Evolutionary conservation across 2,329 filamentous ascomycete species (phyloP), one percentile per base, ranked within the genome.

Genomic region (Mycosphaerella arachidis): DNA sequence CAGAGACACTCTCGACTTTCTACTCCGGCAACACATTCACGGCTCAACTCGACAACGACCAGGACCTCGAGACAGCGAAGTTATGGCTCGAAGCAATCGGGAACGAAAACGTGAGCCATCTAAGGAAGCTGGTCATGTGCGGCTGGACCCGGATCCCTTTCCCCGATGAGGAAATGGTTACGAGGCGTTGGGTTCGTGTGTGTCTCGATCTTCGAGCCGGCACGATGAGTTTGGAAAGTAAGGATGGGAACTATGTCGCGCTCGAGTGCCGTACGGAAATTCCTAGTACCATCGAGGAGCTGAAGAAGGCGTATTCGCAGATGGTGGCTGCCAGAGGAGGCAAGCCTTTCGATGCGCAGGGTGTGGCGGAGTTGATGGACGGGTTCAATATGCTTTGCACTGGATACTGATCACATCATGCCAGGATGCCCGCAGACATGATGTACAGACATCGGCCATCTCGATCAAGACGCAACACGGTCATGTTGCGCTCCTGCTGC

Each of bases 21-120:
- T 71, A 69, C 59, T 56, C 63, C 12, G 58, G 18, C 45, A 71
- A 69, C 56, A 56, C 58, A 1, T 71, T 71, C 55, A 58, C 62
- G n/a, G 66, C 62, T 9, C 65, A 68, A 37, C 53, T 70, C 24
- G 63, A 65, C 30, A 59, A 63, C 37, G 30, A 27, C 24, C 53
- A 58, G 30, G 64, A 68, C 31, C 60, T 70, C 18, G 57, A 53
- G 2, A 61, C 56, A 12, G 66, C 67, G 2, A 57, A 57, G 20
- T 46, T 48, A 6, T 70, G 67, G 66, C 63, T 70, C 1, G 10
- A 43, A 10, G 58, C 59, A 4, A 66, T 68, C 18, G 66, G 66
- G 6, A 59, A 66, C 43, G 51, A 10, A 6, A 67, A 68, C 53
- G 60, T 67, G 3, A 56, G 48, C 6, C 53, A 64, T 35, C 56